Evolutionary conservation across 108 stramenopile genomes (phyloP).

Genomic region (Cyclotella cryptica): DNA sequence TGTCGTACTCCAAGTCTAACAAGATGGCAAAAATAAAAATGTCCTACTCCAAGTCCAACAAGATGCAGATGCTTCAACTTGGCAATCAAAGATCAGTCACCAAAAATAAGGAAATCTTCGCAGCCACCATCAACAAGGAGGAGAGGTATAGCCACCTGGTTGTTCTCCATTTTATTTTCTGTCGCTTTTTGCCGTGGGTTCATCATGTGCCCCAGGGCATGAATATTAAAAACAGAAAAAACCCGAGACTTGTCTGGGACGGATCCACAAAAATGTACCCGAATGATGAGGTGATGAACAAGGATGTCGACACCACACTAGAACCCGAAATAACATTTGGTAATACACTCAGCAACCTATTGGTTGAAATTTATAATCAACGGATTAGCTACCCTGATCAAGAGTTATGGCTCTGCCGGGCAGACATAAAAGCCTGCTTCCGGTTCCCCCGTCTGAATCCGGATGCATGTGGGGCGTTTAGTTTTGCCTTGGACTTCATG

Average conservation of each 20-base stretch:
- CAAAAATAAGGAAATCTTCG: constrained; percentile 1
- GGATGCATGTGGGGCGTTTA: constrained; percentile 1
- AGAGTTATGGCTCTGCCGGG: neutral
- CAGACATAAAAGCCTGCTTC: constrained; percentile 25
- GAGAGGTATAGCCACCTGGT: constrained; percentile 16
- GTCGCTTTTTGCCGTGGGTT: neutral
- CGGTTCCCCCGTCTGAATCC: neutral
- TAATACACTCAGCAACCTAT: too few relatives aligned
- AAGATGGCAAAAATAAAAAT: neutral
- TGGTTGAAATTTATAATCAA: neutral
- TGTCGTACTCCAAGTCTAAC: neutral
- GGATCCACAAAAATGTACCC: neutral
- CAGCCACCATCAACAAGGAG: constrained; percentile 17
- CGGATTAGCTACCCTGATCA: neutral
- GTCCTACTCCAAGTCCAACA: neutral
- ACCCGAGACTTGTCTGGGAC: neutral
- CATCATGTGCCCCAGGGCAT: neutral
- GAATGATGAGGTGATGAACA: neutral
- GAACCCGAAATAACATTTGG: neutral
- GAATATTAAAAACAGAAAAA: neutral
- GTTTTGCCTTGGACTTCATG: neutral
- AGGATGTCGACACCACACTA: neutral
- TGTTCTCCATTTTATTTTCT: neutral
- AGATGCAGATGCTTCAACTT: neutral
- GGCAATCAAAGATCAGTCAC: constrained; percentile 6